Percentiles rank a stretch among this genome's conserved stretches.
phyloP scores from a whole-genome alignment of 2,329 filamentous ascomycete species.

The Arthrinium puccinioides region DNA sequence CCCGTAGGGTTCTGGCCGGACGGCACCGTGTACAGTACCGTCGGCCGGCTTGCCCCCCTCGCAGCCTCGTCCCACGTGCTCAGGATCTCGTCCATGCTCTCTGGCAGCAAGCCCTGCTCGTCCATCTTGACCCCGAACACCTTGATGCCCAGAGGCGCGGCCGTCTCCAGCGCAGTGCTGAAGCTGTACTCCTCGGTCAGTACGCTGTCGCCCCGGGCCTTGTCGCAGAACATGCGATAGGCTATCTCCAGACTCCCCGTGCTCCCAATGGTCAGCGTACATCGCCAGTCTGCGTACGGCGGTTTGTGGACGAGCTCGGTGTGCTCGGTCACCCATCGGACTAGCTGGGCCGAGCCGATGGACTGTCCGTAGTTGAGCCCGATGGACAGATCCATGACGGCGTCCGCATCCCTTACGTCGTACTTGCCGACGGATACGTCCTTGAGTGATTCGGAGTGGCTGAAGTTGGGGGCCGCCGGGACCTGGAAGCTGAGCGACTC shows the following conservation, averaged over 20 bases:
- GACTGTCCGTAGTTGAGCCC: slow-evolving; percentile 92
- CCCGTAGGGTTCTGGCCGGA: slow-evolving; percentile 91
- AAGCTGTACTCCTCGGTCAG: slow-evolving; percentile 92
- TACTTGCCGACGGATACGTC: slow-evolving; percentile 71
- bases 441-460: slow-evolving; percentile 51
- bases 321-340: slow-evolving; percentile 90
- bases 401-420: slow-evolving; percentile 47
- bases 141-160: slow-evolving; percentile 43
- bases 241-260: slow-evolving; percentile 81
- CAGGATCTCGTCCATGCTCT: slow-evolving; percentile 43
- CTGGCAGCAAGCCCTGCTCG: slow-evolving; percentile 44
- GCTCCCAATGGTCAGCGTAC: slow-evolving; percentile 75
- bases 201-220: slow-evolving; percentile 64
- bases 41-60: slow-evolving; percentile 37
- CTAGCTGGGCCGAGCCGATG: slow-evolving; percentile 74
- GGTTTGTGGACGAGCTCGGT: slow-evolving; percentile 85
- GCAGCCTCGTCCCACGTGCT: slow-evolving; percentile 38
- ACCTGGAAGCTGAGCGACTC: slow-evolving; percentile 70
- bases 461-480: slow-evolving; percentile 61
- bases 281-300: slow-evolving; percentile 85
- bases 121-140: slow-evolving; percentile 45
- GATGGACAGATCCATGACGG: slow-evolving; percentile 68
- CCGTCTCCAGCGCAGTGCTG: slow-evolving; percentile 59
- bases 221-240: slow-evolving; percentile 70
- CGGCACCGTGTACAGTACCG: slow-evolving; percentile 53